Percentiles rank a stretch among this genome's conserved stretches.
Evolutionary conservation across 305 asterid species (phyloP).

Genomic region (Fraxinus baroniana): DNA sequence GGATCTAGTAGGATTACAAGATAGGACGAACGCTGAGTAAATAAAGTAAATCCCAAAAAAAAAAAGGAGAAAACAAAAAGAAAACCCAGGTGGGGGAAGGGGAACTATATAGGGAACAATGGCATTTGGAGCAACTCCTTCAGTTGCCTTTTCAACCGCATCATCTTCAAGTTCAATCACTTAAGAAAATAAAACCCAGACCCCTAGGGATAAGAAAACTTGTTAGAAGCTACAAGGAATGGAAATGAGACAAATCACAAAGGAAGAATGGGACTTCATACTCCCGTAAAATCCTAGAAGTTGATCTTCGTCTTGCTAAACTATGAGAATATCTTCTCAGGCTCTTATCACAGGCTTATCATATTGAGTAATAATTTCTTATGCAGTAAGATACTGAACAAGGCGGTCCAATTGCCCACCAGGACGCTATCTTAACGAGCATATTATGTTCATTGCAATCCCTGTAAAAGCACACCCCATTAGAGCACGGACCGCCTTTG

Average conservation of each 20-base stretch:
- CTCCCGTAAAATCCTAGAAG: not conserved
- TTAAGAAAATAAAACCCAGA: not conserved
- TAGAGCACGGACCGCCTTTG: slow-evolving; percentile 12
- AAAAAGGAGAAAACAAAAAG: not conserved
- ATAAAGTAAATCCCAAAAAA: not conserved
- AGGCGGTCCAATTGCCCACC: not conserved
- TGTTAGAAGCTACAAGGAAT: slow-evolving; percentile 9
- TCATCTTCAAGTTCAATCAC: no score
- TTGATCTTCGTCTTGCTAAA: not conserved
- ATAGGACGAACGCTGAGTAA: slow-evolving; percentile 22
- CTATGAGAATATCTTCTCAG: not conserved
- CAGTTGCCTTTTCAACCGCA: no score
- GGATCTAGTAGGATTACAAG: slow-evolving; percentile 35
- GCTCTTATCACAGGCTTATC: not conserved
- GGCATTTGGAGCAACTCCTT: no score
- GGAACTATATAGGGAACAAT: no score
- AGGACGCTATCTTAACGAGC: not conserved
- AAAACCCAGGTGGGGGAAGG: no score
- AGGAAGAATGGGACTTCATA: slow-evolving; percentile 10
- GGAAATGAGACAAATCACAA: slow-evolving; percentile 6
- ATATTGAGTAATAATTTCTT: not conserved
- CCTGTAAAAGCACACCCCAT: not conserved
- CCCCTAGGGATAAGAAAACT: slow-evolving; percentile 10
- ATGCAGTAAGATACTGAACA: not conserved
- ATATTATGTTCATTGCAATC: not conserved